These are phyloP conservation scores for Malassezia psittaci DNA, from an alignment of 1,284 basidiomycete genomes.

Conservation along the genomic window DNA sequence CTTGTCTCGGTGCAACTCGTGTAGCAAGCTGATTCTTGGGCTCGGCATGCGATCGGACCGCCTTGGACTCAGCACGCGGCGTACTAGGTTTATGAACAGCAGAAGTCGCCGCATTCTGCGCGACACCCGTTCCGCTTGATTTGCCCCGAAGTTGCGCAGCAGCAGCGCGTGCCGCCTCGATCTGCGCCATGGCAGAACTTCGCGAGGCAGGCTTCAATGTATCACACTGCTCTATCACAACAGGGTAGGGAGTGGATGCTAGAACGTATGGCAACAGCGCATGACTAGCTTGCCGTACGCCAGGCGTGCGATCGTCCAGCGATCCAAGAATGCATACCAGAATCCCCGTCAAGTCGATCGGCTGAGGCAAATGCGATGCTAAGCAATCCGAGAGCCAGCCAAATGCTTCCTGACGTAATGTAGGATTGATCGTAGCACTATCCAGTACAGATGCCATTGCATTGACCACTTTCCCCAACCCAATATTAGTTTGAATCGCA, in stretches of 20 bases:
- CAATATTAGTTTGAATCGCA: slow-evolving; percentile 72
- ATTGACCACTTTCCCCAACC: slow-evolving; percentile 68
- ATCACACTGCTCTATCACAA: slow-evolving; percentile 73
- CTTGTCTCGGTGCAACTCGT: no score
- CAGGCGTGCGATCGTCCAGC: slow-evolving; percentile 80
- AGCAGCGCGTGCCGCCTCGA: slow-evolving; percentile 56
- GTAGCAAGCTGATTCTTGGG: no score
- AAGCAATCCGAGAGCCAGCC: slow-evolving; percentile 76
- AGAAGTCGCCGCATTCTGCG: no score
- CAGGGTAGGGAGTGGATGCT: slow-evolving; percentile 67
- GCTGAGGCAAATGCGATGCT: slow-evolving; percentile 55
- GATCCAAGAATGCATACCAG: slow-evolving; percentile 63
- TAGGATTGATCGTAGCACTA: slow-evolving; percentile 62
- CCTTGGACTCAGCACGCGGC: no score
- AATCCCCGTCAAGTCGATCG: slow-evolving; percentile 67
- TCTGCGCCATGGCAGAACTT: slow-evolving; percentile 70
- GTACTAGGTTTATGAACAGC: no score
- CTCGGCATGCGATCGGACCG: no score
- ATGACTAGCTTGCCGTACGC: slow-evolving; percentile 83
- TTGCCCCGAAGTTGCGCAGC: slow-evolving; percentile 14
- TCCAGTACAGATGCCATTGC: slow-evolving; percentile 73
- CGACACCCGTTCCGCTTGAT: background rate
- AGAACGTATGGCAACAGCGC: slow-evolving; percentile 71
- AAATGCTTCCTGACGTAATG: slow-evolving; percentile 72
- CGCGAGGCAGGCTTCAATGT: slow-evolving; percentile 85